Evolutionary conservation across 441 rosid genomes (phyloP), one percentile per base, ranked within the genome.

Genomic region (Hura crepitans): DNA sequence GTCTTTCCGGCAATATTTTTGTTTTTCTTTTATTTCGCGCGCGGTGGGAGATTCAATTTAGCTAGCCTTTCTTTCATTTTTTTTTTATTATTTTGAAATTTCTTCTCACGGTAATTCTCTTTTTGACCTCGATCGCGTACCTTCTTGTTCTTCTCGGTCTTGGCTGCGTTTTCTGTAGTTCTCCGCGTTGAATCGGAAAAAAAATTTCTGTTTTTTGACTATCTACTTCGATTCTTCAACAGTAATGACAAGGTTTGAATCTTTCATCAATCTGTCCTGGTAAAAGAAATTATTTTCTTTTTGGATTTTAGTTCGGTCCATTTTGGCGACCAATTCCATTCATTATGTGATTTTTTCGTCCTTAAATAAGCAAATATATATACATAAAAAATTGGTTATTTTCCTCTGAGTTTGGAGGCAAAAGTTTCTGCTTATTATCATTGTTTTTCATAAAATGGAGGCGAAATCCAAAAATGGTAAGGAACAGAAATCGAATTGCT

Each of bases 371-470:
- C 9, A 63, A 1, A 25, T 15, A 17, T 47, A 25, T 45, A 25
- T 6, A 46, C n/a, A 59, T 15, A 4, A 18, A 10, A 14, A 27
- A 46, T 18, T n/a, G 53, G 13, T 27, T 55, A 1, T 33, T 51
- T 53, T 30, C 0, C 18, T 37, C 28, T 18, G 42, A 17, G 35
- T 33, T 51, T 62, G 4, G 27, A 31, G 47, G 35, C 53, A 4
- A 35, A 31, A 9, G 28, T 13, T 55, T 39, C 37, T 50, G 22
- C 25, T 51, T 20, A 2, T 47, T 9, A 4, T 33, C 37, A 6
- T 33, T 33, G 4, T 13, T 2, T 61, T 53, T 68, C 5, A 42
- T 43, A 73, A 62, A 74, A 82, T 83, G 77, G 85, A 62, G 70
- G 63, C 31, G 22, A 77, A 58, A 51, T 42, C 76, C 37, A 70